phyloP scores from a whole-genome alignment of 805 yeast genomes.

The Lipomyces anomalus region DNA sequence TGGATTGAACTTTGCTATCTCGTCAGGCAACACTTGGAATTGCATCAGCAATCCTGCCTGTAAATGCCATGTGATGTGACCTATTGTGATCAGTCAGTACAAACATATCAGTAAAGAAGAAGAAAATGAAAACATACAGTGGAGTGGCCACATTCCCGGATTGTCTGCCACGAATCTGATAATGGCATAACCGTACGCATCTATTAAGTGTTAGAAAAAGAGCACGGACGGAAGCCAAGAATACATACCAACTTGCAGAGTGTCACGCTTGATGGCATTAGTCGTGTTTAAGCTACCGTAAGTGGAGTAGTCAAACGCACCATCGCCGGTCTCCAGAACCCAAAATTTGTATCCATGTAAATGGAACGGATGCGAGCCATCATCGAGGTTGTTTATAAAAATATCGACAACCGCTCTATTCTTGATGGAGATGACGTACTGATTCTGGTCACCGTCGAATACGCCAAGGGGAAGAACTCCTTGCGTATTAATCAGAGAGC shows the following conservation, averaged over 20 bases:
- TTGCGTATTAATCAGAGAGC: conserved; percentile 1
- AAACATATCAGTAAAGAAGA: conserved; percentile 43
- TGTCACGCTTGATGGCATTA: conserved; percentile 62
- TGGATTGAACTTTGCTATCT: conserved; percentile 24
- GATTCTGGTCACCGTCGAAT: conserved; percentile 21
- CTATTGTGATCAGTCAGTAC: conserved; percentile 69
- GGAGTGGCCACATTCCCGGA: conserved; percentile 94
- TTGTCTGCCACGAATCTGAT: conserved; percentile 70
- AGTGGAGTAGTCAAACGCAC: conserved; percentile 43
- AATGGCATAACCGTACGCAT: conserved; percentile 53
- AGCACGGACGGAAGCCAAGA: too few relatives aligned
- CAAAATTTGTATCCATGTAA: conserved; percentile 87
- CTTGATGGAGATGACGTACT: conserved; percentile 32
- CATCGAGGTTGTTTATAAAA: conserved; percentile 66
- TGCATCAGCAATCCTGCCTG: conserved; percentile 63
- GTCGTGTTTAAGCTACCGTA: conserved; percentile 42
- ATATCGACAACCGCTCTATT: conserved; percentile 62
- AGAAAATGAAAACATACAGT: conserved; percentile 43
- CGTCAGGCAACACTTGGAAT: conserved; percentile 27
- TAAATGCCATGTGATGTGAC: conserved; percentile 94
- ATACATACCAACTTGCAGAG: conserved; percentile 58
- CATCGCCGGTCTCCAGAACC: conserved; percentile 54
- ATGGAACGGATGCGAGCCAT: conserved; percentile 92
- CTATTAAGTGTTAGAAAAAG: too few relatives aligned
- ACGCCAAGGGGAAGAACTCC: conserved; percentile 12